These are phyloP conservation scores for Eutrema salsugineum DNA, from an alignment of 441 rosid genomes.

Conservation along the genomic window DNA sequence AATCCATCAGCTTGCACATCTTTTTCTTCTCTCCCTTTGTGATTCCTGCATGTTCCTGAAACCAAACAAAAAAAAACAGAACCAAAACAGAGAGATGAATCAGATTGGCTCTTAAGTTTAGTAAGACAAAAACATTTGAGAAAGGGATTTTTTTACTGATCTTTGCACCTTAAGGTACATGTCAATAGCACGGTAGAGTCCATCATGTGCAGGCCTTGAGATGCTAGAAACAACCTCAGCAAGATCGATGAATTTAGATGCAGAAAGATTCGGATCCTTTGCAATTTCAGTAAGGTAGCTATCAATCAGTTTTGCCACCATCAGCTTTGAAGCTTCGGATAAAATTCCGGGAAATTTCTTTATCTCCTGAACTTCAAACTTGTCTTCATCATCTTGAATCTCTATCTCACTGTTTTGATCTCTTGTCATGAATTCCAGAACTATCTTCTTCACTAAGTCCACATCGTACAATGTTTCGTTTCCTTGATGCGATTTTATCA, in stretches of 20 bases:
- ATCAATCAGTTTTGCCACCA: slow-evolving; percentile 74
- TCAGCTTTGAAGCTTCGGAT: slow-evolving; percentile 77
- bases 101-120: background rate
- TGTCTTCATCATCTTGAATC: slow-evolving; percentile 25
- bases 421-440: slow-evolving; percentile 56
- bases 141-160: background rate
- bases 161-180: slow-evolving; percentile 64
- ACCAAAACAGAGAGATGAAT: background rate
- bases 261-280: slow-evolving; percentile 63
- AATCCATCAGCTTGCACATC: slow-evolving; percentile 88
- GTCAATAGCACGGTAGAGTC: slow-evolving; percentile 77
- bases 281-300: slow-evolving; percentile 80
- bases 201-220: slow-evolving; percentile 75
- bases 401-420: slow-evolving; percentile 47
- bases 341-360: slow-evolving; percentile 45
- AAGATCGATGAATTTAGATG: slow-evolving; percentile 60
- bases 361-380: slow-evolving; percentile 37
- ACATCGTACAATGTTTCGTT: slow-evolving; percentile 53
- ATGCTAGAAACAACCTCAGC: slow-evolving; percentile 62
- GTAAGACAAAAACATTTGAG: background rate
- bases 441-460: slow-evolving; percentile 51
- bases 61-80: background rate
- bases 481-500: slow-evolving; percentile 52
- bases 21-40: slow-evolving; percentile 76
- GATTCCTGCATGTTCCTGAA: slow-evolving; percentile 67